Evolutionary conservation across 1,284 basidiomycete species (phyloP).

Genomic region (Melanopsichium pennsylvanicum): DNA sequence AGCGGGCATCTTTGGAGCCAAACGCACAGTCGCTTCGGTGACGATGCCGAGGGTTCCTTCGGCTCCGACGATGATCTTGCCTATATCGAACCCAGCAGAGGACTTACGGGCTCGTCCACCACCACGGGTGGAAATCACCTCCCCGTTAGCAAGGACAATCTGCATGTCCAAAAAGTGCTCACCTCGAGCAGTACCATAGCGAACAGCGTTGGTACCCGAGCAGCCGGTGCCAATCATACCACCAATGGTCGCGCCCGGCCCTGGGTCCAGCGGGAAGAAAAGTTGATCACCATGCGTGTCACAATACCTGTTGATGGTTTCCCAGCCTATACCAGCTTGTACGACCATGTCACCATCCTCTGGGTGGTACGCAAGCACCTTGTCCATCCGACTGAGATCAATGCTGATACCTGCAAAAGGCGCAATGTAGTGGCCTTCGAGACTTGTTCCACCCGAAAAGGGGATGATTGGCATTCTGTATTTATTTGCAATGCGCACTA

Average conservation of each 20-base stretch:
- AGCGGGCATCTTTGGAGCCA: slow-evolving; percentile 78
- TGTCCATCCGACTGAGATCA: slow-evolving; percentile 84
- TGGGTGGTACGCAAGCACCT: slow-evolving; percentile 69
- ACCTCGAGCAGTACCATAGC: slow-evolving; percentile 84
- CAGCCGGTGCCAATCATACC: slow-evolving; percentile 81
- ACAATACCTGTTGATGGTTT: slow-evolving; percentile 81
- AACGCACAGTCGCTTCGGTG: slow-evolving; percentile 83
- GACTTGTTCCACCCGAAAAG: slow-evolving; percentile 74
- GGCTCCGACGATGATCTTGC: slow-evolving; percentile 90
- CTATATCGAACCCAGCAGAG: slow-evolving; percentile 87
- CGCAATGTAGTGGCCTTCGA: slow-evolving; percentile 61
- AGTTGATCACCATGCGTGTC: slow-evolving; percentile 77
- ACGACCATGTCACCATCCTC: slow-evolving; percentile 59
- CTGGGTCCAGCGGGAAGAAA: slow-evolving; percentile 82
- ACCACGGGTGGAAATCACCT: slow-evolving; percentile 90
- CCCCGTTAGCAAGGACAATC: slow-evolving; percentile 81
- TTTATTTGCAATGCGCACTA: slow-evolving; percentile 70
- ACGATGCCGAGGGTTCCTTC: slow-evolving; percentile 93
- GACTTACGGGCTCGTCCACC: slow-evolving; percentile 75
- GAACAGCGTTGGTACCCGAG: slow-evolving; percentile 79
- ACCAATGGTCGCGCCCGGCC: slow-evolving; percentile 78
- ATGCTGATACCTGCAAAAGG: slow-evolving; percentile 72
- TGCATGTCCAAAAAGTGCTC: slow-evolving; percentile 57
- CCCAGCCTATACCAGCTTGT: slow-evolving; percentile 80
- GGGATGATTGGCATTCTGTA: slow-evolving; percentile 77